Evolutionary conservation across 768 basidiomycete species (phyloP).

Genomic region (Gymnopilus dilepis): DNA sequence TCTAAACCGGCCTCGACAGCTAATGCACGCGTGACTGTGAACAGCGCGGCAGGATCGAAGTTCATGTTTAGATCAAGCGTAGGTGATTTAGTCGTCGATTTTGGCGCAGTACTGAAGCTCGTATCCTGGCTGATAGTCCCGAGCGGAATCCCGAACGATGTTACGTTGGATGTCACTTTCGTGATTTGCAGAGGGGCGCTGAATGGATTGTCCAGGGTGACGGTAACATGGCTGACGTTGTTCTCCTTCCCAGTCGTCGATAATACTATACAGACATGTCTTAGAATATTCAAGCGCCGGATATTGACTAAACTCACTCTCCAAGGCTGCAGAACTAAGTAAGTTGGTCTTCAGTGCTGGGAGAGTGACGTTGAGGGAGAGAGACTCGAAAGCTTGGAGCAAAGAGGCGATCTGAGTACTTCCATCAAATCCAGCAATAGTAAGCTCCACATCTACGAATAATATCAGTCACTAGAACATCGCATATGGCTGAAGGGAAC

Average conservation of each 20-base stretch:
- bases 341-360: slow-evolving; percentile 65
- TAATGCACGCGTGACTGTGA: slow-evolving; percentile 71
- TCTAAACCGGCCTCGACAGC: slow-evolving; percentile 68
- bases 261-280: slow-evolving; percentile 48
- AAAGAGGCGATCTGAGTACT: slow-evolving; percentile 67
- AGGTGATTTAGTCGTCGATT: slow-evolving; percentile 61
- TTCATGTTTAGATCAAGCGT: slow-evolving; percentile 66
- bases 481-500: slow-evolving; percentile 1
- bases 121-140: slow-evolving; percentile 62
- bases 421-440: slow-evolving; percentile 60
- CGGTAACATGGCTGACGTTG: slow-evolving; percentile 69
- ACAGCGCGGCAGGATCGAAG: slow-evolving; percentile 68
- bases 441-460: slow-evolving; percentile 54
- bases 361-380: slow-evolving; percentile 59
- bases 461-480: not conserved
- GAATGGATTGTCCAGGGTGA: slow-evolving; percentile 71
- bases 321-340: slow-evolving; percentile 59
- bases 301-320: slow-evolving; percentile 40
- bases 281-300: not conserved
- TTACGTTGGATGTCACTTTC: slow-evolving; percentile 62
- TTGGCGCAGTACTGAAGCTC: slow-evolving; percentile 57
- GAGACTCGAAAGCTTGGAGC: slow-evolving; percentile 61
- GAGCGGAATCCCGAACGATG: slow-evolving; percentile 62
- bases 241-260: slow-evolving; percentile 64
- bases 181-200: slow-evolving; percentile 62